These are phyloP conservation scores for Aspergillus alliaceus DNA, from an alignment of 2,329 filamentous ascomycete genomes.

Conservation along the genomic window DNA sequence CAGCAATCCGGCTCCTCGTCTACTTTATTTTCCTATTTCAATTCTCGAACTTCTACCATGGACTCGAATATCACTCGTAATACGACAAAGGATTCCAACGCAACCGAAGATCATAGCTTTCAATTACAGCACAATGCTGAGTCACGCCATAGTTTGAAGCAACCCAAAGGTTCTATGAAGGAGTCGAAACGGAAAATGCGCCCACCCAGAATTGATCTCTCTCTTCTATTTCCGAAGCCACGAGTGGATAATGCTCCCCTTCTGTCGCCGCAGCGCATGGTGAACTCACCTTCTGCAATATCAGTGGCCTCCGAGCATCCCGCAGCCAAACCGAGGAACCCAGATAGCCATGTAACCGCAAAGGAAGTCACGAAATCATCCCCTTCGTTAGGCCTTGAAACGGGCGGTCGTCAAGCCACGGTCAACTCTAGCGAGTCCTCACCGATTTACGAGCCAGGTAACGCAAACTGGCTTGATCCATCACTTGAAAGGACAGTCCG, in stretches of 20 bases:
- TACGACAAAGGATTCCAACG: conserved; percentile 4
- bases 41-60: conserved; percentile 42
- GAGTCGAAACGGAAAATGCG: conserved; percentile 41
- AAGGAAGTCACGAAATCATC: conserved; percentile 31
- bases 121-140: conserved; percentile 17
- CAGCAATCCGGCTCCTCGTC: conserved; percentile 46
- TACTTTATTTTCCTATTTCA: conserved; percentile 50
- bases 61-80: conserved; percentile 28
- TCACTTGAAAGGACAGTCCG: conserved; percentile 31
- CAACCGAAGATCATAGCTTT: conserved; percentile 9
- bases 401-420: conserved; percentile 13
- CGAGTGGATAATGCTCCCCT: conserved; percentile 32
- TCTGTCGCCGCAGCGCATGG: conserved; percentile 44
- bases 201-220: conserved; percentile 43
- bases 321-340: conserved; percentile 19
- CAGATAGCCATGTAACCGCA: conserved; percentile 15
- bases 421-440: conserved; percentile 17
- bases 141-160: conserved; percentile 23
- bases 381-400: conserved; percentile 13
- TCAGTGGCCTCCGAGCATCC: conserved; percentile 36
- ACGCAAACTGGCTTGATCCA: conserved; percentile 23
- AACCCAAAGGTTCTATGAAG: conserved; percentile 26
- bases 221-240: conserved; percentile 44
- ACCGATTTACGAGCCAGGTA: conserved; percentile 20
- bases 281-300: conserved; percentile 40